Percentiles rank a stretch among this genome's conserved stretches.
Conservation (phyloP, 2,329 filamentous ascomycete species). For the Lasiodiplodia sp. region DNA sequence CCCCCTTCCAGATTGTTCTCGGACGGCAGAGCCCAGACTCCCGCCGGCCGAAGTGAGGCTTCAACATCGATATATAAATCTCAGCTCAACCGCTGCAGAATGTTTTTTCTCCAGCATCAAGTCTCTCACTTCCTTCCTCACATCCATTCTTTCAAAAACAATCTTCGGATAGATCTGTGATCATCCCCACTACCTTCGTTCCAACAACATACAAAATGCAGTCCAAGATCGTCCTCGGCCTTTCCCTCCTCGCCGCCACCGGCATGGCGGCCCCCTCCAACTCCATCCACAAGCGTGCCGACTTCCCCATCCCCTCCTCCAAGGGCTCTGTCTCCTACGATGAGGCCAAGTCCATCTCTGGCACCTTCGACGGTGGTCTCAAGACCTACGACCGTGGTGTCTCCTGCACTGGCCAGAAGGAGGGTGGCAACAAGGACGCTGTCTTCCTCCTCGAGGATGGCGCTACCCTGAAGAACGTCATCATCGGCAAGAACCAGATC, state of each 20-base stretch:
- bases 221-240: slow-evolving; percentile 11
- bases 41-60: background rate
- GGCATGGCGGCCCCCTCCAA: slow-evolving; percentile 22
- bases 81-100: background rate
- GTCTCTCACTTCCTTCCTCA: slow-evolving; percentile 19
- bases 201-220: slow-evolving; percentile 26
- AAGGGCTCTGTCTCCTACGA: slow-evolving; percentile 13
- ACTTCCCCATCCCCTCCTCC: slow-evolving; percentile 27
- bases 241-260: slow-evolving; percentile 22
- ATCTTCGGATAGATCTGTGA: slow-evolving; percentile 23
- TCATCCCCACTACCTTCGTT: slow-evolving; percentile 24
- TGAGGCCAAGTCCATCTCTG: slow-evolving; percentile 5
- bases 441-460: slow-evolving; percentile 29
- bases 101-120: slow-evolving; percentile 17
- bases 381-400: slow-evolving; percentile 29
- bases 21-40: background rate
- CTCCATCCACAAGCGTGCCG: background rate
- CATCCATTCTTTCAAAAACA: slow-evolving; percentile 21
- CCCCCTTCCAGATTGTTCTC: slow-evolving; percentile 19
- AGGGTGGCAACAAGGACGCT: slow-evolving; percentile 51
- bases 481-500: slow-evolving; percentile 55
- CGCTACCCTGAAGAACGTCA: slow-evolving; percentile 57
- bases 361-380: slow-evolving; percentile 20
- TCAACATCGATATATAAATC: slow-evolving; percentile 8
- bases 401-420: slow-evolving; percentile 45